Evolutionary conservation across 192 early-diverging fungal genomes (phyloP).

Genomic region (Backusella australiensis): DNA sequence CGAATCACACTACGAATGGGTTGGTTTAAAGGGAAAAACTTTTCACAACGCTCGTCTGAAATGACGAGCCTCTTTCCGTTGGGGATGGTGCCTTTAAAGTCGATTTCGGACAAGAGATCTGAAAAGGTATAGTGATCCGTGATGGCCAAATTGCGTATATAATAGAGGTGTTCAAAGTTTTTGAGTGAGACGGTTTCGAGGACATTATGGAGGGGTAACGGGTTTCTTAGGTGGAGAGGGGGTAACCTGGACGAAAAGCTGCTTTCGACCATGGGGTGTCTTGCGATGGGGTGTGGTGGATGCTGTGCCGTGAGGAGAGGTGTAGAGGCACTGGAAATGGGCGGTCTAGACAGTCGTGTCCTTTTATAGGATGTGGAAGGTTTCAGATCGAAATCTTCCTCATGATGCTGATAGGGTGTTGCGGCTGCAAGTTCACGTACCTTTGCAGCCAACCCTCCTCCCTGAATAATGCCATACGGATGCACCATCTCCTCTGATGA

Average conservation of each 20-base stretch:
- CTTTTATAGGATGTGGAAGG: constrained; percentile 28
- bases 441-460: constrained; percentile 18
- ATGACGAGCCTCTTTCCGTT: constrained; percentile 37
- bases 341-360: constrained; percentile 12
- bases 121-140: constrained; percentile 34
- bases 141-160: constrained; percentile 36
- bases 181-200: constrained; percentile 32
- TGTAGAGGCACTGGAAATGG: constrained; percentile 5
- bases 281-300: background rate
- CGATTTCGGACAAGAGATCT: constrained; percentile 29
- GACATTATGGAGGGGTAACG: background rate
- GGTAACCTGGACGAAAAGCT: constrained; percentile 12
- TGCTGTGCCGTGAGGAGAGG: background rate
- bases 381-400: constrained; percentile 20
- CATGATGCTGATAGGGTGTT: background rate
- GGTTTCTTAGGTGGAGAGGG: constrained; percentile 8
- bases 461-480: background rate
- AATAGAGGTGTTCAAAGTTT: constrained; percentile 19
- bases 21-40: constrained; percentile 30
- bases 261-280: background rate
- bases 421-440: constrained; percentile 13
- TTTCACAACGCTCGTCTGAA: constrained; percentile 23
- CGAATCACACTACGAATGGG: constrained; percentile 32
- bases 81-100: constrained; percentile 26
- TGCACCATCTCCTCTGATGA: background rate